These are phyloP conservation scores for Argentina anserina DNA, from an alignment of 306 rosid genomes.

Conservation along the genomic window DNA sequence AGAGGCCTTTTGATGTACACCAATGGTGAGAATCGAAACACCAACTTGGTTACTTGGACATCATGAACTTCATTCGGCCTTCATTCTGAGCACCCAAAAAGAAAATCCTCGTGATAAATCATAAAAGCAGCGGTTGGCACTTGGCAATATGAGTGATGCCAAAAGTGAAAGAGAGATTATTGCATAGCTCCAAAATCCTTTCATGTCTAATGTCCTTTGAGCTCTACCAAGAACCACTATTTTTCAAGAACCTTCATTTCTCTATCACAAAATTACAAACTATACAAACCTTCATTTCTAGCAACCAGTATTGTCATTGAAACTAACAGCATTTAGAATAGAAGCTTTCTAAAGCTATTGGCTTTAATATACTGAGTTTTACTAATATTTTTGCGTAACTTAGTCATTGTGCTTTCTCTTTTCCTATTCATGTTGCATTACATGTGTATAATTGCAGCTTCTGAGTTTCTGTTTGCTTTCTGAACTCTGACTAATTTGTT, in stretches of 20 bases:
- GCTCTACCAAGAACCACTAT: conserved; percentile 23
- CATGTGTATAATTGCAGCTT: neutral
- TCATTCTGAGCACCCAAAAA: neutral
- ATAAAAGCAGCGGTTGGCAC: neutral
- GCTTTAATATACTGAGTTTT: neutral
- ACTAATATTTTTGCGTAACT: neutral
- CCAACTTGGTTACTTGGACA: neutral
- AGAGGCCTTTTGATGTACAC: neutral
- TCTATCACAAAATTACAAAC: neutral
- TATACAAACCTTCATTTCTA: neutral
- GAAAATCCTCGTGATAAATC: neutral
- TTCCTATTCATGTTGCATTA: neutral
- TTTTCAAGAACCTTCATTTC: neutral
- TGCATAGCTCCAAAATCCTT: neutral
- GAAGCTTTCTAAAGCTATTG: neutral
- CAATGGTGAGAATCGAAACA: neutral
- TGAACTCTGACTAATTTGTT: neutral
- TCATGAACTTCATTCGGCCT: neutral
- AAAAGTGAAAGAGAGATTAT: neutral
- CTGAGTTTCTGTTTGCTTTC: neutral
- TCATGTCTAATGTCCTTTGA: conserved; percentile 17
- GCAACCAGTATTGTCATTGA: neutral
- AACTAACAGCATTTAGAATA: neutral
- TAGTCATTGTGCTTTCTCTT: neutral
- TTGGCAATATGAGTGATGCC: neutral